Conservation (phyloP, 169 alveolate genomes). For the Amoebophrya sp. region DNA sequence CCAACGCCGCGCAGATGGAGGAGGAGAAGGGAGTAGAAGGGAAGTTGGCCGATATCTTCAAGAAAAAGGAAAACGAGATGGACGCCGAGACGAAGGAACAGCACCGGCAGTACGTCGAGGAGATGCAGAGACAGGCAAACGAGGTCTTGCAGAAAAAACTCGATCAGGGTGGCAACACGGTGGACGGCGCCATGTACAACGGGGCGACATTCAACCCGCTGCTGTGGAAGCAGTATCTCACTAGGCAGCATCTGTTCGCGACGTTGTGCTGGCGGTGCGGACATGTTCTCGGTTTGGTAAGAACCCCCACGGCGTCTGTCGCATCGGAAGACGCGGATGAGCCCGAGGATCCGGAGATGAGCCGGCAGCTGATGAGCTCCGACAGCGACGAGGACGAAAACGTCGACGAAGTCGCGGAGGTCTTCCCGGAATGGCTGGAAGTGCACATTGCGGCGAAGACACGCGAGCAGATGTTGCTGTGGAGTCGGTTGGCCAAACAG, state of each 20-base stretch:
- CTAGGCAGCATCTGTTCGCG: neutral
- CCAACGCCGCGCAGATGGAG: neutral
- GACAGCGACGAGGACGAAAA: neutral
- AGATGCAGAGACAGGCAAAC: neutral
- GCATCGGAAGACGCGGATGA: neutral
- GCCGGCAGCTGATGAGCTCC: neutral
- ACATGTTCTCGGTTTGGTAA: neutral
- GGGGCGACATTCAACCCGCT: conserved; percentile 18
- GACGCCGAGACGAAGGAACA: neutral
- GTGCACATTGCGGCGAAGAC: neutral
- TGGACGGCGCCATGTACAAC: conserved; percentile 15
- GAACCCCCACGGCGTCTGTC: neutral
- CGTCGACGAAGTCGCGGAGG: neutral
- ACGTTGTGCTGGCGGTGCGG: conserved; percentile 27
- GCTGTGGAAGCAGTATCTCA: conserved; percentile 15
- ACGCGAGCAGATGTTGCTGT: neutral
- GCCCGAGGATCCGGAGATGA: no score
- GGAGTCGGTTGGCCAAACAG: conserved; percentile 32
- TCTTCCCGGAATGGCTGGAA: neutral
- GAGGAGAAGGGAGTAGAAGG: neutral
- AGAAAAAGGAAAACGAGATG: neutral
- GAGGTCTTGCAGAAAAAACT: neutral
- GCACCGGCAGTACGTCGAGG: conserved; percentile 4
- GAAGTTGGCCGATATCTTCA: neutral
- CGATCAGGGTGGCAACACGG: neutral